phyloP scores from a whole-genome alignment of 139 green algal genomes.

The Volvox reticuliferus region DNA sequence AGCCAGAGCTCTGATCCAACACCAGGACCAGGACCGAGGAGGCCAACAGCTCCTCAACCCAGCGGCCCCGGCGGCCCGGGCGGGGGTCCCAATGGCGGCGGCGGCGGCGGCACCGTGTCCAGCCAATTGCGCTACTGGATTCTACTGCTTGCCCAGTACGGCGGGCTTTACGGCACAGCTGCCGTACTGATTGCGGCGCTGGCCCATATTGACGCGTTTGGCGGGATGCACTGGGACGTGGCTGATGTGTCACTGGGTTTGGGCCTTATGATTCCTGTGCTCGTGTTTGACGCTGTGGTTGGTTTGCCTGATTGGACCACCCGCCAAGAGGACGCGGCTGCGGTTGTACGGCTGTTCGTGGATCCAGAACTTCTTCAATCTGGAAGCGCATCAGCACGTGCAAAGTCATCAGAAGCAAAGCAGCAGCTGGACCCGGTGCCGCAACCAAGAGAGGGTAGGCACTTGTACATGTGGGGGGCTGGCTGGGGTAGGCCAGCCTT shows the following conservation, averaged over 20 bases:
- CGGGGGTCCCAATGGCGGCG: not conserved
- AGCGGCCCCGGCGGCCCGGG: too few species aligned
- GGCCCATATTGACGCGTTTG: constrained; percentile 54
- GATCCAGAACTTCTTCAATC: constrained; percentile 29
- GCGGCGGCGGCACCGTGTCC: not conserved
- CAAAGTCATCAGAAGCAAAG: too few species aligned
- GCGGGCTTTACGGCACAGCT: constrained; percentile 52
- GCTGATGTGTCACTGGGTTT: constrained; percentile 55
- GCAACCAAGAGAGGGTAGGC: too few species aligned
- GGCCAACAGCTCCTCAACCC: too few species aligned
- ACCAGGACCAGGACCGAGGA: not conserved
- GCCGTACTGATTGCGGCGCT: constrained; percentile 58
- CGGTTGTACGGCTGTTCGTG: constrained; percentile 42
- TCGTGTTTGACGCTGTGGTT: constrained; percentile 55
- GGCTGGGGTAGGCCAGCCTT: too few species aligned
- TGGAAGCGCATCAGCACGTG: too few species aligned
- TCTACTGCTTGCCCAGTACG: constrained; percentile 52
- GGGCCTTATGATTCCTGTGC: constrained; percentile 43
- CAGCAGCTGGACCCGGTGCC: too few species aligned
- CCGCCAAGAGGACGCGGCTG: constrained; percentile 17
- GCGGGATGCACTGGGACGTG: constrained; percentile 51
- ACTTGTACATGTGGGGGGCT: too few species aligned
- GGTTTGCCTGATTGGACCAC: constrained; percentile 63
- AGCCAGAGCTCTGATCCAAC: not conserved
- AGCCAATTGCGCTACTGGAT: constrained; percentile 44